Conservation (phyloP, 352 stramenopile genomes). For the Phytophthora meadii region DNA sequence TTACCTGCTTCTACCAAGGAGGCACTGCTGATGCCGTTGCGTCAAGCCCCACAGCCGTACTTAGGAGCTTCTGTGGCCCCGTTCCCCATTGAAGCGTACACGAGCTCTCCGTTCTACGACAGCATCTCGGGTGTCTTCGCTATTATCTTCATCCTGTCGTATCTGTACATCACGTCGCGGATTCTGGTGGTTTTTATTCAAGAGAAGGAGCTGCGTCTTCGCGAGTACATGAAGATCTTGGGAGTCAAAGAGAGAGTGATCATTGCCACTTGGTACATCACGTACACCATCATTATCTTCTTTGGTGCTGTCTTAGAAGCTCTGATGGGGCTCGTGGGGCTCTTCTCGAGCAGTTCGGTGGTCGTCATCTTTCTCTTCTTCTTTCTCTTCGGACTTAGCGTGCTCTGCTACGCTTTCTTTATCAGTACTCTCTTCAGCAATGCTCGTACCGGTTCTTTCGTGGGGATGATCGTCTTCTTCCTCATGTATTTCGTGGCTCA, state of each 20-base stretch:
- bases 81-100: constrained; percentile 49
- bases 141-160: constrained; percentile 91
- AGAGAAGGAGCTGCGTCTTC: constrained; percentile 89
- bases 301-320: constrained; percentile 64
- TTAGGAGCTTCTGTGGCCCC: constrained; percentile 35
- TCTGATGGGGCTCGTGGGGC: constrained; percentile 37
- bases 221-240: constrained; percentile 92
- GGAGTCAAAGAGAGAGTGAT: constrained; percentile 84
- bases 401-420: constrained; percentile 51
- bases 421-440: constrained; percentile 79
- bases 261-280: constrained; percentile 81
- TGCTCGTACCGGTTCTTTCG: constrained; percentile 58
- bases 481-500: constrained; percentile 81
- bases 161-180: constrained; percentile 84
- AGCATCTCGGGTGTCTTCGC: constrained; percentile 61
- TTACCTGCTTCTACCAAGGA: constrained; percentile 30
- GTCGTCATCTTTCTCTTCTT: constrained; percentile 81
- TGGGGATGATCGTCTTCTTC: constrained; percentile 88
- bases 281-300: constrained; percentile 86
- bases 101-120: constrained; percentile 65
- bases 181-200: constrained; percentile 84
- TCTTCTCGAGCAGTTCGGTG: constrained; percentile 51
- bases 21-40: constrained; percentile 35
- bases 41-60: constrained; percentile 55
- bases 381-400: constrained; percentile 64